phyloP scores from a whole-genome alignment of 73 alveolate genomes.

The Symbiodinium pilosum region DNA sequence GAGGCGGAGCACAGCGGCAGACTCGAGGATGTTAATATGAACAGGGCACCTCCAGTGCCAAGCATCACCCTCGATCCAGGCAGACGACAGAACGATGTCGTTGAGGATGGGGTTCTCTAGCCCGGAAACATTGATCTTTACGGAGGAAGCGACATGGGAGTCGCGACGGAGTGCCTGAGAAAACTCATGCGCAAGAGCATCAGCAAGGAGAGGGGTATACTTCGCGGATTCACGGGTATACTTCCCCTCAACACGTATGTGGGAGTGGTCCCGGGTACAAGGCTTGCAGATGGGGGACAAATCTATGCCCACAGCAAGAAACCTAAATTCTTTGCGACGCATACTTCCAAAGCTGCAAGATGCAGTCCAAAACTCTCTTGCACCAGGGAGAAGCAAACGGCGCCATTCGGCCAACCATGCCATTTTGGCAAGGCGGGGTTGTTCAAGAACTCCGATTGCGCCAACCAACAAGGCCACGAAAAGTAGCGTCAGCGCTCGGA shows the following conservation, averaged over 20 bases:
- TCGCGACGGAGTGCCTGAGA: background rate
- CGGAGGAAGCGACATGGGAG: too few relatives aligned
- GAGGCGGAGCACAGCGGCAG: background rate
- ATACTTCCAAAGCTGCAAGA: background rate
- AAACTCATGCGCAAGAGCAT: background rate
- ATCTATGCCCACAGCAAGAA: background rate
- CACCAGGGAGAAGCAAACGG: background rate
- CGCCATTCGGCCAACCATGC: background rate
- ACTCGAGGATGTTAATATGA: conserved; percentile 12
- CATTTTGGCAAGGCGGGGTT: background rate
- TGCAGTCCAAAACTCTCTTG: background rate
- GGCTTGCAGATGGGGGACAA: background rate
- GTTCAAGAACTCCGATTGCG: background rate
- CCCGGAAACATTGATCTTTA: background rate
- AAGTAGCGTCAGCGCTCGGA: background rate
- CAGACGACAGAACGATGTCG: background rate
- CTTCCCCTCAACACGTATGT: background rate
- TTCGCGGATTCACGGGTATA: background rate
- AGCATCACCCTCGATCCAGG: background rate
- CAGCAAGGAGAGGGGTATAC: background rate
- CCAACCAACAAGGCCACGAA: background rate
- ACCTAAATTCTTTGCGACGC: background rate
- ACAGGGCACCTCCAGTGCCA: background rate
- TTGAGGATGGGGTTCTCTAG: conserved; percentile 18
- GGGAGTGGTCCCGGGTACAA: background rate